Evolutionary conservation across 1,284 basidiomycete genomes (phyloP).

Genomic region (Puccinia sorghi): DNA sequence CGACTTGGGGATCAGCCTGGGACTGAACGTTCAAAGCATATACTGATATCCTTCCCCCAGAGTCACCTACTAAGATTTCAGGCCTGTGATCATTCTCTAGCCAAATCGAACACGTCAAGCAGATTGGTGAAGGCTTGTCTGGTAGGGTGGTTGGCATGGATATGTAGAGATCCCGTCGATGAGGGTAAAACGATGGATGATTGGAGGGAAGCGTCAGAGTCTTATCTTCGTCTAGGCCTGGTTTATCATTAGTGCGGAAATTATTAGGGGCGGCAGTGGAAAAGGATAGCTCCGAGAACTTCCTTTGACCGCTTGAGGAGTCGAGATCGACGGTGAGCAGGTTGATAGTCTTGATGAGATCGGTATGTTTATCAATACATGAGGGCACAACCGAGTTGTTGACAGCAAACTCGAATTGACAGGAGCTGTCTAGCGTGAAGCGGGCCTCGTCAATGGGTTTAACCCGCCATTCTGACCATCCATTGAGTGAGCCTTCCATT

Average conservation of each 20-base stretch:
- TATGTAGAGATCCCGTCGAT: constrained; percentile 10
- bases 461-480: constrained; percentile 25
- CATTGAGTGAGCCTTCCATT: not conserved
- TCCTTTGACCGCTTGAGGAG: constrained; percentile 29
- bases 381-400: constrained; percentile 11
- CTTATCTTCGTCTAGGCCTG: constrained; percentile 1
- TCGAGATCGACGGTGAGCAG: constrained; percentile 26
- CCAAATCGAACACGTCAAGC: constrained; percentile 34
- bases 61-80: constrained; percentile 29
- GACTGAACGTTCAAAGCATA: constrained; percentile 20
- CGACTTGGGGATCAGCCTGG: not conserved
- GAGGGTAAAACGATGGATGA: constrained; percentile 16
- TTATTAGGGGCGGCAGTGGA: not conserved
- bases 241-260: not conserved
- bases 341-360: constrained; percentile 32
- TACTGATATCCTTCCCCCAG: constrained; percentile 20
- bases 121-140: not conserved
- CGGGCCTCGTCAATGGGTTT: constrained; percentile 15
- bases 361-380: constrained; percentile 4
- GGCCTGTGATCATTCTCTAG: constrained; percentile 21
- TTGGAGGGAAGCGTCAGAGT: not conserved
- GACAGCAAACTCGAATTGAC: constrained; percentile 25
- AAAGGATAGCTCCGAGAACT: constrained; percentile 33
- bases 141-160: constrained; percentile 3
- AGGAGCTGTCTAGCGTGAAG: constrained; percentile 18